Percentiles rank a stretch among this genome's conserved stretches.
phyloP scores from a whole-genome alignment of 352 stramenopile genomes.

The Globisporangium rhizosaccharum region DNA sequence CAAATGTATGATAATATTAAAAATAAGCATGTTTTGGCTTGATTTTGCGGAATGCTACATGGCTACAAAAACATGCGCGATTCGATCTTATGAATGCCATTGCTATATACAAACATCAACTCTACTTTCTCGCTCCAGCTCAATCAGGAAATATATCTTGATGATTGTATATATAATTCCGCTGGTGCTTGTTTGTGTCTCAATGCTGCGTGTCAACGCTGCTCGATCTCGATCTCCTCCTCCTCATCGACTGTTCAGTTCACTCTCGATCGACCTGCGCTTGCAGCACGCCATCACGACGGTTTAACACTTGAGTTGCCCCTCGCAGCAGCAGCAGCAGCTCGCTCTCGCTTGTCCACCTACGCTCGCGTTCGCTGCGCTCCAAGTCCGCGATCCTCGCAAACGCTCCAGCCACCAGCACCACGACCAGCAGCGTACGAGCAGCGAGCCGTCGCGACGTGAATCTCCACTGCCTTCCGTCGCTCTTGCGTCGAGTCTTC shows the following conservation, averaged over 20 bases:
- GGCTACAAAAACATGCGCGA: background rate
- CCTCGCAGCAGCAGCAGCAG: no score
- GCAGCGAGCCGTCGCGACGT: background rate
- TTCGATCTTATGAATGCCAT: background rate
- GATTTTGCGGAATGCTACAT: background rate
- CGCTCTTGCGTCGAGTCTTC: no score
- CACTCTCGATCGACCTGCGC: background rate
- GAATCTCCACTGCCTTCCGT: background rate
- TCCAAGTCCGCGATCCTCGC: no score
- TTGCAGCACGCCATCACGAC: background rate
- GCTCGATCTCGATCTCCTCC: no score
- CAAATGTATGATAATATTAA: background rate
- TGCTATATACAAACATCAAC: background rate
- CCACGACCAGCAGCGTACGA: no score
- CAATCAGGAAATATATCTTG: background rate
- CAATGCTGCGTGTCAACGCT: background rate
- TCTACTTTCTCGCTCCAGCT: background rate
- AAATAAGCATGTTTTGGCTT: background rate
- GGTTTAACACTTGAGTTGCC: background rate
- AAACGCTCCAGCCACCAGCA: no score
- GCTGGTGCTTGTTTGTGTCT: background rate
- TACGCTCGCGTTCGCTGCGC: no score
- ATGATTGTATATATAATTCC: background rate
- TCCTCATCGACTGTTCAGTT: no score
- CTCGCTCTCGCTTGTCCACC: no score